Evolutionary conservation across 768 basidiomycete genomes (phyloP).

Genomic region (Mycena vitilis): DNA sequence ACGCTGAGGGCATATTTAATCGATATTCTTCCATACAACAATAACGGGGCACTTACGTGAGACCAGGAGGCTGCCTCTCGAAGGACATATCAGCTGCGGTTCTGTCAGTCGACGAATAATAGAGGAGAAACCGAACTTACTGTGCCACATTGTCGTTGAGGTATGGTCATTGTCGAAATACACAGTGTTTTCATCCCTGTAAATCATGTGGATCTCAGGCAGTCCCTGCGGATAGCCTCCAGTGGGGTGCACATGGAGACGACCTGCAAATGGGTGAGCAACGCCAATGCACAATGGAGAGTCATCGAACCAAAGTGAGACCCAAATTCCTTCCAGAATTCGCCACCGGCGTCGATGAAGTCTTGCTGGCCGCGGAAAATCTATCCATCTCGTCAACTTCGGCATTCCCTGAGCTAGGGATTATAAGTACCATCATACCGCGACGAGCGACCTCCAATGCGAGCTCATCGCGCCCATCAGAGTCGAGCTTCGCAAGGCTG

Average conservation of each 20-base stretch:
- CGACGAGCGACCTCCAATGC: slow-evolving; percentile 55
- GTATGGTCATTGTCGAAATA: slow-evolving; percentile 60
- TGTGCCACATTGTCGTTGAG: slow-evolving; percentile 60
- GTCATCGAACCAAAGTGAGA: slow-evolving; percentile 52
- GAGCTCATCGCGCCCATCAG: slow-evolving; percentile 60
- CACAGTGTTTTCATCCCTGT: slow-evolving; percentile 63
- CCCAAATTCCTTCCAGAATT: slow-evolving; percentile 64
- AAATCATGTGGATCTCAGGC: slow-evolving; percentile 71
- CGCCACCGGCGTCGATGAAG: slow-evolving; percentile 61
- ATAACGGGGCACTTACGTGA: slow-evolving; percentile 66
- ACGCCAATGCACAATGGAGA: not conserved
- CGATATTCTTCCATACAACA: not conserved
- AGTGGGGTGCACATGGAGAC: slow-evolving; percentile 71
- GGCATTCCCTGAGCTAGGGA: not conserved
- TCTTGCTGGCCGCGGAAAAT: slow-evolving; percentile 68
- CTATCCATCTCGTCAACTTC: slow-evolving; percentile 8
- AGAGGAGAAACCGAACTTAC: too few relatives aligned
- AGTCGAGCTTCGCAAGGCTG: slow-evolving; percentile 58
- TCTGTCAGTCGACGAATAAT: too few relatives aligned
- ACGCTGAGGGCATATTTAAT: slow-evolving; percentile 6
- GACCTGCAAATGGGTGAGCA: slow-evolving; percentile 6
- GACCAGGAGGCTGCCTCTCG: slow-evolving; percentile 70
- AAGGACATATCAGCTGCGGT: slow-evolving; percentile 50
- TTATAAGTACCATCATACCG: slow-evolving; percentile 24
- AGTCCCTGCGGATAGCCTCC: slow-evolving; percentile 64